phyloP scores from a whole-genome alignment of 176 grass and related monocot genomes.

The Calamus simplicifolius region DNA sequence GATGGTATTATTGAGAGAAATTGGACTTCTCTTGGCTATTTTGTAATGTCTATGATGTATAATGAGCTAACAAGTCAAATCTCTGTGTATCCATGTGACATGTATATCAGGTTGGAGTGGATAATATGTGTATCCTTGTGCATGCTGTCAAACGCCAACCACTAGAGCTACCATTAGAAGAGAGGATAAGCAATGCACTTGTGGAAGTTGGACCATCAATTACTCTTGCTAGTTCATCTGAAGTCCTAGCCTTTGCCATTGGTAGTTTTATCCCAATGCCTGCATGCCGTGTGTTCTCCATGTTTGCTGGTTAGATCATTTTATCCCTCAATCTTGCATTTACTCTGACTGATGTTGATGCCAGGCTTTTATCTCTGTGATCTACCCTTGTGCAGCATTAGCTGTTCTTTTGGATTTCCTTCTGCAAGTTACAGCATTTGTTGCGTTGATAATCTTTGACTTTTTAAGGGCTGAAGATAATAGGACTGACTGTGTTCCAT shows the following conservation, averaged over 20 bases:
- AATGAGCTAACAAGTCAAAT: no score
- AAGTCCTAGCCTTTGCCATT: conserved; percentile 87
- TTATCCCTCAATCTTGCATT: neutral
- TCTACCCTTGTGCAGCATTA: conserved; percentile 63
- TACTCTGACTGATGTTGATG: neutral
- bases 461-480: conserved; percentile 69
- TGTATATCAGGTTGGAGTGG: conserved; percentile 60
- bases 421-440: conserved; percentile 89
- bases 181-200: conserved; percentile 60
- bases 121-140: conserved; percentile 99
- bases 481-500: conserved; percentile 87
- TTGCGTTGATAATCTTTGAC: conserved; percentile 87
- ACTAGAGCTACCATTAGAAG: conserved; percentile 50
- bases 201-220: conserved; percentile 97
- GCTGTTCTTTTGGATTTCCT: conserved; percentile 93
- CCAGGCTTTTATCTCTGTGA: conserved; percentile 24
- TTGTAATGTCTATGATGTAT: no score
- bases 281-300: conserved; percentile 87
- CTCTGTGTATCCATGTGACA: no score
- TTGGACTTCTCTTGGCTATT: no score
- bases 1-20: no score
- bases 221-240: conserved; percentile 85
- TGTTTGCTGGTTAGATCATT: conserved; percentile 87
- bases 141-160: conserved; percentile 90
- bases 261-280: conserved; percentile 92